Percentiles rank a stretch among this genome's conserved stretches.
Conservation (phyloP, 2,329 filamentous ascomycete species). For the Sarocladium kiliense region DNA sequence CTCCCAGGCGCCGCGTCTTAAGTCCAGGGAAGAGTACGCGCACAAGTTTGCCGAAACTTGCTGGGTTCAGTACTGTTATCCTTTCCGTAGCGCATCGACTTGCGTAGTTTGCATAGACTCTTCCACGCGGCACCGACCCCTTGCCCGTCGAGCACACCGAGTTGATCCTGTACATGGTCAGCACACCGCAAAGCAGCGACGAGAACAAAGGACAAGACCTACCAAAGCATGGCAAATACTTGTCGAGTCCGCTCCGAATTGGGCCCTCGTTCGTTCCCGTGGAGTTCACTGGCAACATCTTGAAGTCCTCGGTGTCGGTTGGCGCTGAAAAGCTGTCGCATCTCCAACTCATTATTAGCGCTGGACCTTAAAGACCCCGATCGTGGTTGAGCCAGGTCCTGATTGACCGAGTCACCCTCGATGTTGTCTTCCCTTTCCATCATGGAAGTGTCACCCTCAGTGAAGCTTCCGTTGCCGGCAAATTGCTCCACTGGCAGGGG, state of each 20-base stretch:
- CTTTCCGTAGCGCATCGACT: constrained; percentile 87
- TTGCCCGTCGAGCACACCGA: constrained; percentile 68
- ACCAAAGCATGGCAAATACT: constrained; percentile 87
- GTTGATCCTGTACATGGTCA: constrained; percentile 55
- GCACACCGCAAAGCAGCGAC: not conserved
- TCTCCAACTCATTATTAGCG: constrained; percentile 75
- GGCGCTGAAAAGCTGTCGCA: constrained; percentile 67
- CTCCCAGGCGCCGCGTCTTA: constrained; percentile 85
- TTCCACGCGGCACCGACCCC: constrained; percentile 82
- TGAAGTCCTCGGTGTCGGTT: constrained; percentile 64
- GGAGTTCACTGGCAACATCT: constrained; percentile 70
- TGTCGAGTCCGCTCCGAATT: constrained; percentile 80
- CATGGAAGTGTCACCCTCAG: constrained; percentile 54
- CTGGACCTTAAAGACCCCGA: constrained; percentile 55
- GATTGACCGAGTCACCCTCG: constrained; percentile 47
- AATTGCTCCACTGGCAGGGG: constrained; percentile 51
- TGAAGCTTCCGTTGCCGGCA: constrained; percentile 46
- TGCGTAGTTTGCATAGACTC: constrained; percentile 94
- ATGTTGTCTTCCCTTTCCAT: constrained; percentile 55
- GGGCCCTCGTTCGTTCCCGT: constrained; percentile 73
- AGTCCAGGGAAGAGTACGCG: constrained; percentile 93
- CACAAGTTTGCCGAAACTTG: constrained; percentile 95
- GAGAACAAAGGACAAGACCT: constrained; percentile 25
- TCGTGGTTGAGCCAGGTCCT: constrained; percentile 28
- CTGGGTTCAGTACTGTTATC: constrained; percentile 92